Conservation (phyloP, 2,329 filamentous ascomycete genomes). For the Curvularia hawaiiensis region DNA sequence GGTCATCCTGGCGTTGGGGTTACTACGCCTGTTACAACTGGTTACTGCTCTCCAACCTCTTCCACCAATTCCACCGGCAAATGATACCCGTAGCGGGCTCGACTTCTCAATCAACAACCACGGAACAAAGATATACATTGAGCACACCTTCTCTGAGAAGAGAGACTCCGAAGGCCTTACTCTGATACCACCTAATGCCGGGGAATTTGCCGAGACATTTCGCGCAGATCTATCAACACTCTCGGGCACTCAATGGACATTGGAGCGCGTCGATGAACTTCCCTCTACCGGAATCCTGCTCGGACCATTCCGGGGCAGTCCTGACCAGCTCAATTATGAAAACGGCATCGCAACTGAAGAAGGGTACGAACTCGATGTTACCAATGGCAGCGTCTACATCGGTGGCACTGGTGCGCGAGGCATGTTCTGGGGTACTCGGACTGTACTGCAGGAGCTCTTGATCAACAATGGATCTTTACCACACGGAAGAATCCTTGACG, state of each 20-base stretch:
- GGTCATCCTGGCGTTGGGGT: background rate
- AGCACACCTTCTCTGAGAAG: conserved; percentile 45
- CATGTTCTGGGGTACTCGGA: conserved; percentile 56
- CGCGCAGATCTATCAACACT: conserved; percentile 51
- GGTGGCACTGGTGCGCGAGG: conserved; percentile 52
- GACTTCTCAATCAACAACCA: conserved; percentile 31
- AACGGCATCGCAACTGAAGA: conserved; percentile 56
- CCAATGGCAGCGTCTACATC: conserved; percentile 43
- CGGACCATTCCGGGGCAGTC: conserved; percentile 37
- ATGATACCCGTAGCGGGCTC: conserved; percentile 13
- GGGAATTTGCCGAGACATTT: conserved; percentile 57
- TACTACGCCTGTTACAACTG: background rate
- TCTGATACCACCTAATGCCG: conserved; percentile 57
- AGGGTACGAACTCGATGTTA: conserved; percentile 55
- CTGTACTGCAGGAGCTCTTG: conserved; percentile 51
- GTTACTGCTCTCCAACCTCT: conserved; percentile 45
- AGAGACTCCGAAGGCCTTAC: conserved; percentile 55
- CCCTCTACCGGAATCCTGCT: conserved; percentile 53
- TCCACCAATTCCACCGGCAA: conserved; percentile 44
- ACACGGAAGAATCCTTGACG: conserved; percentile 42
- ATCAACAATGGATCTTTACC: conserved; percentile 43
- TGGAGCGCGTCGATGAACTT: conserved; percentile 47
- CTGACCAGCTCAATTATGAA: conserved; percentile 51
- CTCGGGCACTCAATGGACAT: conserved; percentile 50
- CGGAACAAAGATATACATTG: conserved; percentile 50